These are phyloP conservation scores for Aspergillus proliferans DNA, from an alignment of 2,329 filamentous ascomycete species.

Conservation along the genomic window DNA sequence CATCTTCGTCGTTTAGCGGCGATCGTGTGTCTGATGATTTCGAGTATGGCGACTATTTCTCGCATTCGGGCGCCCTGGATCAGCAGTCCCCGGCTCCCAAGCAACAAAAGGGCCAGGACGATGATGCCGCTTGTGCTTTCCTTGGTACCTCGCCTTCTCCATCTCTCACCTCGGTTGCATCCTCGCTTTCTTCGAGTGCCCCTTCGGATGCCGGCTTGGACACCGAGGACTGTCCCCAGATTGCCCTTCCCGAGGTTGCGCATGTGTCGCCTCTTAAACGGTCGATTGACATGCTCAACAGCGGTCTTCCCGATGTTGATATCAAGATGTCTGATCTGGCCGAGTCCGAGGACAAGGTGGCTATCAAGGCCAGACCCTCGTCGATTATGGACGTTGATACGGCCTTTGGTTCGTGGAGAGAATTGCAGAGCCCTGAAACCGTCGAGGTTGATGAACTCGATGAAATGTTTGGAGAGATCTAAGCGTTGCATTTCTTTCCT, in stretches of 20 bases:
- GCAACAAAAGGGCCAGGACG: slow-evolving; percentile 27
- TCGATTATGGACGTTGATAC: slow-evolving; percentile 30
- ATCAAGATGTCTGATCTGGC: slow-evolving; percentile 31
- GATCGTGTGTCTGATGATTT: slow-evolving; percentile 22
- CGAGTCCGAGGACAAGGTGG: slow-evolving; percentile 42
- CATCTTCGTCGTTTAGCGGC: slow-evolving; percentile 24
- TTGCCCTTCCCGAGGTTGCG: slow-evolving; percentile 23
- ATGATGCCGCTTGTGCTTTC: slow-evolving; percentile 29
- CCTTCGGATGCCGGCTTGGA: slow-evolving; percentile 27
- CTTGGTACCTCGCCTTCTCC: slow-evolving; percentile 39
- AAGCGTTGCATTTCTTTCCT: slow-evolving; percentile 17
- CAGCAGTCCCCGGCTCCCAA: not conserved
- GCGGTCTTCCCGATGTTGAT: slow-evolving; percentile 29
- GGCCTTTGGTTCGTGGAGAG: slow-evolving; percentile 51
- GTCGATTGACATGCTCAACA: slow-evolving; percentile 36
- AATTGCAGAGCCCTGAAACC: slow-evolving; percentile 69
- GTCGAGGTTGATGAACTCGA: slow-evolving; percentile 93
- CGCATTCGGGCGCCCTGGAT: slow-evolving; percentile 19
- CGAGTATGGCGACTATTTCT: slow-evolving; percentile 32
- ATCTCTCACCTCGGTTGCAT: slow-evolving; percentile 36
- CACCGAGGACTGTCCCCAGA: slow-evolving; percentile 23
- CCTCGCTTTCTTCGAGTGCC: slow-evolving; percentile 36
- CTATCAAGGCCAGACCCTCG: slow-evolving; percentile 19
- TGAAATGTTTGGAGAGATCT: slow-evolving; percentile 72
- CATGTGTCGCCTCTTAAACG: slow-evolving; percentile 32